These are phyloP conservation scores for Stevia rebaudiana DNA, from an alignment of 140 eudicot species.

Conservation along the genomic window DNA sequence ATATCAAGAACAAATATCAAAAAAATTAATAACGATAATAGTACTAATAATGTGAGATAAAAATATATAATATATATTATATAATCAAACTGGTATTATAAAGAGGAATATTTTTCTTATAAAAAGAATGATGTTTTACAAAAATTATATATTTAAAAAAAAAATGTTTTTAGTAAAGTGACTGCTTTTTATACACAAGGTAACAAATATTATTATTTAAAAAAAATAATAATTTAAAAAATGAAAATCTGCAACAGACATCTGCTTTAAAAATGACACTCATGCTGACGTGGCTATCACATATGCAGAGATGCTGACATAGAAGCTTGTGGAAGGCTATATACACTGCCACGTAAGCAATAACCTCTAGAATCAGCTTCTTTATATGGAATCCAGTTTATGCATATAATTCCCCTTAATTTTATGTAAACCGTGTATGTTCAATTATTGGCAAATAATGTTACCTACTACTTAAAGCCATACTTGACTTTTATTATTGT, in stretches of 20 bases:
- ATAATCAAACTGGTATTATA: too few species aligned
- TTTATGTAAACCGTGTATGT: background rate
- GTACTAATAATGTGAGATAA: background rate
- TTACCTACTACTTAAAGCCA: constrained; percentile 4
- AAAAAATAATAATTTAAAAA: background rate
- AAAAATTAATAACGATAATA: background rate
- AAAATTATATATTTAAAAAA: background rate
- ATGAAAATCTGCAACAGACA: too few species aligned
- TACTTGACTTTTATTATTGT: constrained; percentile 2
- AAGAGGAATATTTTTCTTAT: too few species aligned
- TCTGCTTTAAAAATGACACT: too few species aligned
- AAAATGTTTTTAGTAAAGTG: background rate
- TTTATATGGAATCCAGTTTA: background rate
- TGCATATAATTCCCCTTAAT: too few species aligned
- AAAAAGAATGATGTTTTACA: background rate
- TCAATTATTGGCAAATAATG: constrained; percentile 12
- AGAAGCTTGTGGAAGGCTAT: background rate
- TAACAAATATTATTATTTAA: background rate
- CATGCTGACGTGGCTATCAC: background rate
- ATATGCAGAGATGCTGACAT: background rate
- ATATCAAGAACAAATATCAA: background rate
- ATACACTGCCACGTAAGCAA: background rate
- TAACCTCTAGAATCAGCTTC: background rate
- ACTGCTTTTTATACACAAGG: background rate
- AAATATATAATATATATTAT: background rate